Conservation (phyloP, 2,329 filamentous ascomycete species). For the Aspergillus sergii region DNA sequence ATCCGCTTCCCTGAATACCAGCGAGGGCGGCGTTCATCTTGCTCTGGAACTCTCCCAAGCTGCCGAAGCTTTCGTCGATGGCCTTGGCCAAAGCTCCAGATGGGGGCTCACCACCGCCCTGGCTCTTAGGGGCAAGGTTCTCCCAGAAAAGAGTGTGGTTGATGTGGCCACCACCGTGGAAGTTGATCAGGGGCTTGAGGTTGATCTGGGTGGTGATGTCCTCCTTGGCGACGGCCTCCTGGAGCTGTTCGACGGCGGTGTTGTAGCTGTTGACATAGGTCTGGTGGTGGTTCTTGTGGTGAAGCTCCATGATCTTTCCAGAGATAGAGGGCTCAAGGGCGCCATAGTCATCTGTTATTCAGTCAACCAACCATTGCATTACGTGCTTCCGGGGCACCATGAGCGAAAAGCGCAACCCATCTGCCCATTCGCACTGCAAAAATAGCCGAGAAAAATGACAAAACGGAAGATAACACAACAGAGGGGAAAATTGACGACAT, state of each 20-base stretch:
- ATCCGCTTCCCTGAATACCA: conserved; percentile 67
- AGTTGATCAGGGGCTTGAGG: conserved; percentile 64
- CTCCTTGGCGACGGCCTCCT: conserved; percentile 56
- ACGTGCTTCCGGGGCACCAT: background rate
- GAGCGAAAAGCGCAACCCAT: background rate
- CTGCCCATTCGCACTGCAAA: background rate
- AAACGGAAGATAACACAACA: background rate
- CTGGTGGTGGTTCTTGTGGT: conserved; percentile 93
- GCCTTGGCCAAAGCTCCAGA: conserved; percentile 58
- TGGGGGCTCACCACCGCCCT: conserved; percentile 65
- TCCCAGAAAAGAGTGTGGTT: conserved; percentile 70
- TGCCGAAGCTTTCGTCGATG: conserved; percentile 63
- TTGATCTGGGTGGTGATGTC: conserved; percentile 61
- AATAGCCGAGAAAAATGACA: background rate
- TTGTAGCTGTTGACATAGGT: conserved; percentile 92
- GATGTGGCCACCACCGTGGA: conserved; percentile 65
- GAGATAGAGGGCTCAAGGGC: conserved; percentile 85
- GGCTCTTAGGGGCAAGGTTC: conserved; percentile 64
- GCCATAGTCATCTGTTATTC: conserved; percentile 80
- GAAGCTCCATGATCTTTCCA: conserved; percentile 93
- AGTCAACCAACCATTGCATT: conserved; percentile 12
- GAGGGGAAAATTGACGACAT: background rate
- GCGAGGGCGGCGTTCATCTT: conserved; percentile 67
- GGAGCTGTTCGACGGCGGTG: conserved; percentile 71
- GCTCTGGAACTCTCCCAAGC: conserved; percentile 61